phyloP scores from a whole-genome alignment of 371 early-diverging fungal species.

The Batkoa obscura region DNA sequence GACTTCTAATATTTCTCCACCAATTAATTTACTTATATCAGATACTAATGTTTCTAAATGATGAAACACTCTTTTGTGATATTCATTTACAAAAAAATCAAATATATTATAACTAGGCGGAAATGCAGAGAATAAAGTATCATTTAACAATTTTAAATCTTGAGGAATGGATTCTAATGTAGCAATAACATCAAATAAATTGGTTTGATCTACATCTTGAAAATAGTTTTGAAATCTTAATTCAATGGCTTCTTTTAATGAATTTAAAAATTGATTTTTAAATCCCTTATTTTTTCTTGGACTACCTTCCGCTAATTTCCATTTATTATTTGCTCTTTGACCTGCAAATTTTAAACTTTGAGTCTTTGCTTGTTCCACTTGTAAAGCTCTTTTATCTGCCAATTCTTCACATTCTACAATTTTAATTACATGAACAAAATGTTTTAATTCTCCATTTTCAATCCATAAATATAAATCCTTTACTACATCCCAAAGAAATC shows the following conservation, averaged over 20 bases:
- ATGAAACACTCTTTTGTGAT: slow-evolving; percentile 75
- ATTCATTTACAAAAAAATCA: slow-evolving; percentile 77
- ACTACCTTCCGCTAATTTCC: slow-evolving; percentile 28
- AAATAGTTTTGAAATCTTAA: slow-evolving; percentile 34
- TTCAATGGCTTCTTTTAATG: slow-evolving; percentile 41
- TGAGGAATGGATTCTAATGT: slow-evolving; percentile 62
- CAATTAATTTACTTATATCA: slow-evolving; percentile 28
- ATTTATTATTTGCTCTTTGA: slow-evolving; percentile 20
- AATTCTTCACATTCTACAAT: slow-evolving; percentile 80
- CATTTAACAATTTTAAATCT: slow-evolving; percentile 68
- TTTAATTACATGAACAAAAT: slow-evolving; percentile 68
- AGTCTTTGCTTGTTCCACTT: slow-evolving; percentile 29
- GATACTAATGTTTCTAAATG: slow-evolving; percentile 47
- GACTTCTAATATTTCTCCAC: slow-evolving; percentile 56
- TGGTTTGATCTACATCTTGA: slow-evolving; percentile 21
- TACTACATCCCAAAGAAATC: slow-evolving; percentile 66
- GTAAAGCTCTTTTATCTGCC: slow-evolving; percentile 56
- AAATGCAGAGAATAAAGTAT: slow-evolving; percentile 69
- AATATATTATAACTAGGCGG: slow-evolving; percentile 83
- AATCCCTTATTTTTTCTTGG: slow-evolving; percentile 47
- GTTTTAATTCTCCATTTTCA: slow-evolving; percentile 35
- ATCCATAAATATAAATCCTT: slow-evolving; percentile 57
- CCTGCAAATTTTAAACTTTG: slow-evolving; percentile 31
- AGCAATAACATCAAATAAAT: slow-evolving; percentile 35
- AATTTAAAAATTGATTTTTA: slow-evolving; percentile 54